Evolutionary conservation across 306 rosid genomes (phyloP).

Genomic region (Carpinus fangiana): DNA sequence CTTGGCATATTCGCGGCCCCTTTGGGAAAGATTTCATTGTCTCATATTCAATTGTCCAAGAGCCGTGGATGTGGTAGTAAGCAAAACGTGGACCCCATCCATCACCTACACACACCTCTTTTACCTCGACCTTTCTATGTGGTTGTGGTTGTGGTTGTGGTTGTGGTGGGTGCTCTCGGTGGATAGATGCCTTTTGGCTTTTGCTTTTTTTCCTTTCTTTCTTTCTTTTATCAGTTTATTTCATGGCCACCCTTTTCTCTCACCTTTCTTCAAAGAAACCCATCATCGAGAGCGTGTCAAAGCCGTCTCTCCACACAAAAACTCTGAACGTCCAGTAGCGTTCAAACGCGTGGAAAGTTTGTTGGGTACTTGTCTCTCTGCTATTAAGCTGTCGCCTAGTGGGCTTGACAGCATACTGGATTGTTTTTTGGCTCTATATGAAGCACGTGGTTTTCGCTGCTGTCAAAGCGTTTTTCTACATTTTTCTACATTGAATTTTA

Average conservation of each 20-base stretch:
- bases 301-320: no score
- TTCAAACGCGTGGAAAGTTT: background rate
- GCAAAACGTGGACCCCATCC: conserved; percentile 48
- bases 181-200: conserved; percentile 37
- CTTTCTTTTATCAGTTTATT: background rate
- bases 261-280: no score
- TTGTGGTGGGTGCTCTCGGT: conserved; percentile 35
- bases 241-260: no score
- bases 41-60: conserved; percentile 30
- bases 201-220: background rate
- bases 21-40: conserved; percentile 49
- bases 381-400: background rate
- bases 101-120: conserved; percentile 27
- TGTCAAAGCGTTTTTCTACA: background rate
- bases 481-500: background rate
- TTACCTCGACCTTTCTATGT: conserved; percentile 49
- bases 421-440: background rate
- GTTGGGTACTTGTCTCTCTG: background rate
- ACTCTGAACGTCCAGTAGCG: background rate
- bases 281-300: no score
- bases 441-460: conserved; percentile 16
- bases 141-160: conserved; percentile 50
- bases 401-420: background rate
- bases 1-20: conserved; percentile 56
- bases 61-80: conserved; percentile 48